Conservation (phyloP, 2,329 filamentous ascomycete species). For the Elsinoe ampelina region DNA sequence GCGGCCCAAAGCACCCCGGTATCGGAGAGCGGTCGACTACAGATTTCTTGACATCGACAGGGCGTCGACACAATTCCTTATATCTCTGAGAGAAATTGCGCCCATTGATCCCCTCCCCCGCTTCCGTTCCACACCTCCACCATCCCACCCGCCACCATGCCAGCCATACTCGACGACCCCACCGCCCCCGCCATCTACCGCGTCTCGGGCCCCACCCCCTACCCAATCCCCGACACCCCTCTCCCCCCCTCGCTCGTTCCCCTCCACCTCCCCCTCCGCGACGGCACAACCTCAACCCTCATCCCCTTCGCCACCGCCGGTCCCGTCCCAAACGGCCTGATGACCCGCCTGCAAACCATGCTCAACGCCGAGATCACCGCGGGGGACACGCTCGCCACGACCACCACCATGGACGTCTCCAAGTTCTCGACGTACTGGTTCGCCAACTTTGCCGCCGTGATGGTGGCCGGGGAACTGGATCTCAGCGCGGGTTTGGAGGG, state of each 20-base stretch:
- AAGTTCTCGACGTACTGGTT: conserved; percentile 82
- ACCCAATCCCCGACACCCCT: conserved; percentile 51
- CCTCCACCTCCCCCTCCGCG: conserved; percentile 70
- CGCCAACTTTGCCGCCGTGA: conserved; percentile 78
- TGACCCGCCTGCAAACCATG: conserved; percentile 71
- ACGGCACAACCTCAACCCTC: conserved; percentile 76
- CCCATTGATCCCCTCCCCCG: background rate
- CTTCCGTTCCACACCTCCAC: background rate
- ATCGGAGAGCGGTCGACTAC: background rate
- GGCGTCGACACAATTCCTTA: background rate
- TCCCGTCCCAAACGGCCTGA: conserved; percentile 65
- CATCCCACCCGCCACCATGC: conserved; percentile 45
- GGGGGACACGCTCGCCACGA: conserved; percentile 87
- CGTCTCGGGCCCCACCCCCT: conserved; percentile 56
- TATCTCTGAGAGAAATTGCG: background rate
- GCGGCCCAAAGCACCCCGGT: background rate
- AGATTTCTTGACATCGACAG: background rate
- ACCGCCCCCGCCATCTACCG: conserved; percentile 61
- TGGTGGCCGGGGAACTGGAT: conserved; percentile 60
- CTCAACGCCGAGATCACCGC: conserved; percentile 86
- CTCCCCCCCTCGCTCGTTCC: conserved; percentile 62
- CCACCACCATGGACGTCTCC: conserved; percentile 62
- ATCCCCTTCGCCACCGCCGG: conserved; percentile 70
- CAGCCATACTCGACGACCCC: conserved; percentile 71
- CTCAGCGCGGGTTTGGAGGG: conserved; percentile 51